Base-by-base conservation (phyloP, 1,284 basidiomycete genomes). In the Sanguinoderma infundibulare region DNA sequence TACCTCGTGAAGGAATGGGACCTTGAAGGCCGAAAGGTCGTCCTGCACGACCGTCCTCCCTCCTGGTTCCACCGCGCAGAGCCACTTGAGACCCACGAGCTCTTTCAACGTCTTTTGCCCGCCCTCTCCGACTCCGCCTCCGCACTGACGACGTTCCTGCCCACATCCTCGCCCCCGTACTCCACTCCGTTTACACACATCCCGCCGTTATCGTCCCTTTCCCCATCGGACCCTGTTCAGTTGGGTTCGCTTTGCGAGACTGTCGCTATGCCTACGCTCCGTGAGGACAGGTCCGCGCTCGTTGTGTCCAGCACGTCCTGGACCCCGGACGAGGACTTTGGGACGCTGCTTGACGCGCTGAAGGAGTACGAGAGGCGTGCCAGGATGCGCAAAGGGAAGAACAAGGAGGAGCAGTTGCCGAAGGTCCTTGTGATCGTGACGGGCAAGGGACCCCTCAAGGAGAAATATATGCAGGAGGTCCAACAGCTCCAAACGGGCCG, bases 291-390 rank as follows among this genome's bases (percentile, higher is more conserved):
- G 61, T 94, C 95, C 1, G 96, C 94, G 0, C 78, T 99, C 3
- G 70, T 98, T 22, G 89, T 99, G 22, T 95, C 92, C 28, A 95
- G 94, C 67, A 99, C 98, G 0, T 95, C 92, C 10, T 99, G 98
- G 97, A 99, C 98, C 0, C 89, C 94, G 7, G 98, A 99, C 72
- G 98, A 99, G 75, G 96, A 99, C 74, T 98, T 99, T 67, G 79
- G 83, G 3, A 84, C 98, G 46, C 83, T 99, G 5, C 75, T 98
- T 15, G 80, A 84, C 15, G 94, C 94, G 8, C 78, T 98, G 42
- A 71, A 72, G 7, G 55, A 79, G 28, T 98, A 96, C 73, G 90
- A 98, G 68, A 65, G 71, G 39, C 81, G 79, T 60, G 95, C 89
- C 14, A 65, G 72, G 34, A 72, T 74, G 34, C 66, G 77, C 35